Percentiles rank a stretch among this genome's conserved stretches.
phyloP scores from a whole-genome alignment of 495 filamentous ascomycete genomes.

The Aspergillus cristatus region DNA sequence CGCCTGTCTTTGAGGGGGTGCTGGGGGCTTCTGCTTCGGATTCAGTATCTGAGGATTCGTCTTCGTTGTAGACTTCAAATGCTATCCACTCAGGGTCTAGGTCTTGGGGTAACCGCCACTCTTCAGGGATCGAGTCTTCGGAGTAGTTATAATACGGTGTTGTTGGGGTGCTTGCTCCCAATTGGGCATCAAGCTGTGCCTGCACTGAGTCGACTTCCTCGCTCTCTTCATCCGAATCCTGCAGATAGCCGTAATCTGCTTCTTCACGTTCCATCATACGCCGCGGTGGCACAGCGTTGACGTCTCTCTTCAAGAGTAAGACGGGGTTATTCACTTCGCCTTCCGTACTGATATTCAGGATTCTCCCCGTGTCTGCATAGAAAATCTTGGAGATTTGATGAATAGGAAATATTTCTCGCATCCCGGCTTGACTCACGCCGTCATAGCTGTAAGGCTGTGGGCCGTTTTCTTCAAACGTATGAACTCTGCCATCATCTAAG shows the following conservation, averaged over 20 bases:
- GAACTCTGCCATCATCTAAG: constrained; percentile 81
- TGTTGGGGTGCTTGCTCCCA: constrained; percentile 35
- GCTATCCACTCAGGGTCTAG: constrained; percentile 95
- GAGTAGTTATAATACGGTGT: constrained; percentile 15
- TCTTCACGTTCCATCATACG: constrained; percentile 51
- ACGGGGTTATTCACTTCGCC: constrained; percentile 78
- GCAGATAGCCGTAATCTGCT: constrained; percentile 16
- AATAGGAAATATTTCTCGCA: constrained; percentile 77
- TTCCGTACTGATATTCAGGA: constrained; percentile 78
- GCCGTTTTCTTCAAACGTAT: constrained; percentile 63
- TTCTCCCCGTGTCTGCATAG: constrained; percentile 91
- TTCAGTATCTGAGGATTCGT: constrained; percentile 50
- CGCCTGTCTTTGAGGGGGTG: constrained; percentile 13
- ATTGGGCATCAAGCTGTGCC: constrained; percentile 58
- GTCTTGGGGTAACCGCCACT: constrained; percentile 64
- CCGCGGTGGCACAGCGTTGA: constrained; percentile 62
- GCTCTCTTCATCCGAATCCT: constrained; percentile 14
- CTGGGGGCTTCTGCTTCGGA: constrained; percentile 37
- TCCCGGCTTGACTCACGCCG: constrained; percentile 63
- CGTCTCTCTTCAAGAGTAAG: constrained; percentile 76
- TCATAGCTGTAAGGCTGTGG: constrained; percentile 56
- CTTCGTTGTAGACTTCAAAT: constrained; percentile 74
- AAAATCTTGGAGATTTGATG: constrained; percentile 94
- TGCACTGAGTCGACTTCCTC: constrained; percentile 44
- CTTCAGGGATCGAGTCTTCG: constrained; percentile 30